Evolutionary conservation across 768 basidiomycete species (phyloP).

Genomic region (Suillus weaverae): DNA sequence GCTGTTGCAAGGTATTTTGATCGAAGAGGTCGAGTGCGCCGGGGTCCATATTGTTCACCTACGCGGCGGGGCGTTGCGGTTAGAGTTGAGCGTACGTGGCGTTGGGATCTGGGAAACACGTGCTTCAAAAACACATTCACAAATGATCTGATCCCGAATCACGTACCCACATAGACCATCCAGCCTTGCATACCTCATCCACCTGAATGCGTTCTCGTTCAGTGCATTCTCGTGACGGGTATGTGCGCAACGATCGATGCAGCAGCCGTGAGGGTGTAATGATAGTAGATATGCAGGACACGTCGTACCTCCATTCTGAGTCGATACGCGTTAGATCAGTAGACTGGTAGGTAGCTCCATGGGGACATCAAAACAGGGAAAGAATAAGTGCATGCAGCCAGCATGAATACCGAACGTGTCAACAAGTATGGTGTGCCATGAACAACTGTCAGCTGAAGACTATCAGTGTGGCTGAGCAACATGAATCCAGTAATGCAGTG

Average conservation of each 20-base stretch:
- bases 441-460: background rate
- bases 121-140: background rate
- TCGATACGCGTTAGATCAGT: slow-evolving; percentile 14
- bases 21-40: background rate
- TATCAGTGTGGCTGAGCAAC: background rate
- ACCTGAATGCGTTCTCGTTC: slow-evolving; percentile 76
- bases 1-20: background rate
- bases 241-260: slow-evolving; percentile 67
- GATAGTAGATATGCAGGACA: slow-evolving; percentile 66
- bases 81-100: slow-evolving; percentile 44
- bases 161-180: slow-evolving; percentile 62
- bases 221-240: slow-evolving; percentile 65
- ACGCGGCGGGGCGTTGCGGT: too few species aligned
- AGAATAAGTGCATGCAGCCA: background rate
- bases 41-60: background rate
- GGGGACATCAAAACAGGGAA: background rate
- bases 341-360: background rate
- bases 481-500: background rate
- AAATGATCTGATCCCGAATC: background rate
- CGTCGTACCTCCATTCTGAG: slow-evolving; percentile 78
- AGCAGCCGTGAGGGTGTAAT: slow-evolving; percentile 73
- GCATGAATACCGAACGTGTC: background rate
- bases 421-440: background rate
- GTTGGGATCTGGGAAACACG: slow-evolving; percentile 57
- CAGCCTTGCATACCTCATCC: slow-evolving; percentile 72